phyloP scores from a whole-genome alignment of 495 filamentous ascomycete genomes.

The Penicillium argentinense region DNA sequence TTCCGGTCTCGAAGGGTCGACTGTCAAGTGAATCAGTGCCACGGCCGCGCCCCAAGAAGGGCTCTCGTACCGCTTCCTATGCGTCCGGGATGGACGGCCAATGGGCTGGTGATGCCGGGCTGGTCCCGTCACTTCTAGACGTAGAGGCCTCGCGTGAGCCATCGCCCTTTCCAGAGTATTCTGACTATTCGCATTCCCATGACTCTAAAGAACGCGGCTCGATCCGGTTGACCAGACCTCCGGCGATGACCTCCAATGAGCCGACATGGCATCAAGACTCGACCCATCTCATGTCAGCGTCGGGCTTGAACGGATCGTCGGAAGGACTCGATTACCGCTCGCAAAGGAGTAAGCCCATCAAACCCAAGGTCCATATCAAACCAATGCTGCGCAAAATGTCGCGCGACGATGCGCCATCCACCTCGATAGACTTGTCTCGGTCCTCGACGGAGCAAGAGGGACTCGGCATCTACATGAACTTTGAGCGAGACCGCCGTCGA shows the following conservation, averaged over 20 bases:
- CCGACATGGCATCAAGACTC: slow-evolving; percentile 7
- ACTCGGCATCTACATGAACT: slow-evolving; percentile 53
- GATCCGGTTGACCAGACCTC: slow-evolving; percentile 9
- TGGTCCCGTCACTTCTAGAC: slow-evolving; percentile 11
- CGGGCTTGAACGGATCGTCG: slow-evolving; percentile 11
- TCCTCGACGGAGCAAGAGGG: slow-evolving; percentile 57
- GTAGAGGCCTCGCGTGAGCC: slow-evolving; percentile 14
- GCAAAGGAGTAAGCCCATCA: slow-evolving; percentile 26
- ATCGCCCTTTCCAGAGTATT: slow-evolving; percentile 19
- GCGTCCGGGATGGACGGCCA: slow-evolving; percentile 1
- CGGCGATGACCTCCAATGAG: slow-evolving; percentile 11
- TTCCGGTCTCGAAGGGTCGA: slow-evolving; percentile 14
- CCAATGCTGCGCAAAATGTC: slow-evolving; percentile 57
- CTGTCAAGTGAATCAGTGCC: slow-evolving; percentile 13
- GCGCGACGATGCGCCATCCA: slow-evolving; percentile 42
- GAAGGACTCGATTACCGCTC: slow-evolving; percentile 25
- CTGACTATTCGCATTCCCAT: slow-evolving; percentile 11
- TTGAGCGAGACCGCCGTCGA: slow-evolving; percentile 38
- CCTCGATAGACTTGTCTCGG: slow-evolving; percentile 54
- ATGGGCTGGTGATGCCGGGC: slow-evolving; percentile 7
- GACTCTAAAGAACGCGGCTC: slow-evolving; percentile 8
- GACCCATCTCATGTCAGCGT: slow-evolving; percentile 7
- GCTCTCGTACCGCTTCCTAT: slow-evolving; percentile 7
- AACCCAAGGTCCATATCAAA: slow-evolving; percentile 51
- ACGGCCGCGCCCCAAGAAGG: slow-evolving; percentile 7